Evolutionary conservation across 257 asterid genomes (phyloP), one percentile per base, ranked within the genome.

Genomic region (Buddleja alternifolia): DNA sequence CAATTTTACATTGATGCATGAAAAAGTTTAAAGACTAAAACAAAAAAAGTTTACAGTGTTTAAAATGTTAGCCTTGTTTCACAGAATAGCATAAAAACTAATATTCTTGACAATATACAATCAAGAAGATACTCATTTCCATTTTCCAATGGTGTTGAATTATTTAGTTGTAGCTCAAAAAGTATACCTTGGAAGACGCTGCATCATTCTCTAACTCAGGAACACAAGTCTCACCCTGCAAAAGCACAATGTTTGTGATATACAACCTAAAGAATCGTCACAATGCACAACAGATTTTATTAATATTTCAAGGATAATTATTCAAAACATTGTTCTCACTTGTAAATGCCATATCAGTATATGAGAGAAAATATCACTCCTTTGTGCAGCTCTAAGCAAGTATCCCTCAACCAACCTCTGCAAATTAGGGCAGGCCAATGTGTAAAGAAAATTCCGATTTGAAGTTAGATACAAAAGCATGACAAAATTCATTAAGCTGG

Each of bases 341-440:
- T 86, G 89, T 71, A 86, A 79, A 76, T 81, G 81, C 93, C 89
- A 83, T 77, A 86, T 86, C 73, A 86, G 76, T 73, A 86, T 86
- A 72, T 86, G 93, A 61, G 93, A 82, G 62, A 86, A 86, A 71
- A 81, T 74, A 67, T 86, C 88, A 60, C 88, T 86, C 71, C 89
- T 80, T 69, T 83, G 86, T 63, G 88, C 81, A 74, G 93, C 93
- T 83, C 89, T 80, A 24, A 86, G 93, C 84, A 86, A 59, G 76
- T 86, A 86, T 58, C 89, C 93, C 74, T 86, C 86, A 34, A 86
- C 88, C 54, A 86, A 70, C 66, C 67, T 81, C 93, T 83, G 93
- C 83, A 83, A 48, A 71, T 62, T 62, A 36, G 41, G 45, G 39
- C 58, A 12, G 12, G 15, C 45, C 61, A 69, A 11, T 14, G 61